Evolutionary conservation across 208 protist genomes (phyloP).

Genomic region (Balamuthia mandrillaris): DNA sequence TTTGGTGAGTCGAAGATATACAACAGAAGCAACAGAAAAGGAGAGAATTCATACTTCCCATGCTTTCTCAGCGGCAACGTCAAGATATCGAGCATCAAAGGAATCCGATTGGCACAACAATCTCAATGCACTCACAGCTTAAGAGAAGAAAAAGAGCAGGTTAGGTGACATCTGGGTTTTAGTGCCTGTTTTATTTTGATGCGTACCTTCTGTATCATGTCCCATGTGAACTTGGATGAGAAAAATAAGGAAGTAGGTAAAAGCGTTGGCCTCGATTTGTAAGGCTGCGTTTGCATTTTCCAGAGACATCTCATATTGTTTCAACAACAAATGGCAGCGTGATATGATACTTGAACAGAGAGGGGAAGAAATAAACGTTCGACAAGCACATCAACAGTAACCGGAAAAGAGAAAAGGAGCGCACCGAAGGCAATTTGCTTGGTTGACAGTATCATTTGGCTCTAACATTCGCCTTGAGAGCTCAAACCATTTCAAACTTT

Average conservation of each 20-base stretch:
- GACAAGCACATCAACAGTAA: neutral
- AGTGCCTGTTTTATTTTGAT: neutral
- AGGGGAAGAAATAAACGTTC: neutral
- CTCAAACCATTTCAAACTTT: conserved; percentile 10
- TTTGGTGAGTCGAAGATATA: no score
- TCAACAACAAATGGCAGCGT: neutral
- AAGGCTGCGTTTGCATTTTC: neutral
- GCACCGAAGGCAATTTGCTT: neutral
- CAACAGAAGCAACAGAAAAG: neutral
- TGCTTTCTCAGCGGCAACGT: neutral
- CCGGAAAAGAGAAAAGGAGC: neutral
- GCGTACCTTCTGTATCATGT: neutral
- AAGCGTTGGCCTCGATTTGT: neutral
- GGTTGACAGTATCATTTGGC: neutral
- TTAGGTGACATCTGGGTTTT: neutral
- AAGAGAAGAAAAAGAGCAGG: neutral
- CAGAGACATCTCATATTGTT: neutral
- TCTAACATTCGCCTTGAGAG: neutral
- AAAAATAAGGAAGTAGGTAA: neutral
- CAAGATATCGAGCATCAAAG: neutral
- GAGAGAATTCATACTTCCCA: neutral
- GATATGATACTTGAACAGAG: neutral
- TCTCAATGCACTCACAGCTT: neutral
- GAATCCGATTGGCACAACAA: neutral
- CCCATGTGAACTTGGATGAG: neutral